Evolutionary conservation across 2,329 filamentous ascomycete species (phyloP).

Genomic region (Aspergillus arachidicola): DNA sequence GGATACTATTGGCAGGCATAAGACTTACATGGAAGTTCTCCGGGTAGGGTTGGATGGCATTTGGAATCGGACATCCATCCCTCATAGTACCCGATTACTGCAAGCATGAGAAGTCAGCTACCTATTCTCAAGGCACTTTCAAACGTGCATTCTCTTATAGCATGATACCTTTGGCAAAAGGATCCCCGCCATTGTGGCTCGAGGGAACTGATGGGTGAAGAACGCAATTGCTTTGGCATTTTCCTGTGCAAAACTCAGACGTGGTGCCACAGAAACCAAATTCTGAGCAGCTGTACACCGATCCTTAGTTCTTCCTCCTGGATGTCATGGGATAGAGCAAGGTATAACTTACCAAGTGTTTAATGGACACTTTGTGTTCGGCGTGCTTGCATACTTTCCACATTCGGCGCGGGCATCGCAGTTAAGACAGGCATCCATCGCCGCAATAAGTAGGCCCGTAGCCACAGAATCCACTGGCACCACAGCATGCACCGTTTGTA

Average conservation of each 20-base stretch:
- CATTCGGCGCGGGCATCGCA: constrained; percentile 44
- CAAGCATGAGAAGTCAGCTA: too few species aligned
- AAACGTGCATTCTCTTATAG: too few species aligned
- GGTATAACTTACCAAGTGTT: constrained; percentile 25
- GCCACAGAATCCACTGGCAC: constrained; percentile 16
- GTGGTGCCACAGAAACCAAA: constrained; percentile 6
- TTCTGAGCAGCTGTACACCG: constrained; percentile 12
- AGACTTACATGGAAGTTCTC: too few species aligned
- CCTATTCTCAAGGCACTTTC: too few species aligned
- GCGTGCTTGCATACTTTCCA: constrained; percentile 29
- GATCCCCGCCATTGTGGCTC: too few species aligned
- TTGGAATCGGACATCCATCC: constrained; percentile 24
- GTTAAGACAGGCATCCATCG: constrained; percentile 28
- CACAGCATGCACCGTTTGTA: neutral
- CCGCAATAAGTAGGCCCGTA: constrained; percentile 26
- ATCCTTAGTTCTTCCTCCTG: neutral
- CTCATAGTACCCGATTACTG: constrained; percentile 39
- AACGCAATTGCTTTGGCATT: constrained; percentile 13
- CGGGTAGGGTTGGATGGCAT: constrained; percentile 13
- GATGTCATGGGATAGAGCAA: neutral
- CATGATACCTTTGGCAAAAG: too few species aligned
- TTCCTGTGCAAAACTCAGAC: neutral
- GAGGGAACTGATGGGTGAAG: neutral
- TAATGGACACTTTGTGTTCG: constrained; percentile 29
- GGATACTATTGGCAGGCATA: too few species aligned